Conservation (phyloP, 306 rosid genomes). For the Rosa lucieae region DNA sequence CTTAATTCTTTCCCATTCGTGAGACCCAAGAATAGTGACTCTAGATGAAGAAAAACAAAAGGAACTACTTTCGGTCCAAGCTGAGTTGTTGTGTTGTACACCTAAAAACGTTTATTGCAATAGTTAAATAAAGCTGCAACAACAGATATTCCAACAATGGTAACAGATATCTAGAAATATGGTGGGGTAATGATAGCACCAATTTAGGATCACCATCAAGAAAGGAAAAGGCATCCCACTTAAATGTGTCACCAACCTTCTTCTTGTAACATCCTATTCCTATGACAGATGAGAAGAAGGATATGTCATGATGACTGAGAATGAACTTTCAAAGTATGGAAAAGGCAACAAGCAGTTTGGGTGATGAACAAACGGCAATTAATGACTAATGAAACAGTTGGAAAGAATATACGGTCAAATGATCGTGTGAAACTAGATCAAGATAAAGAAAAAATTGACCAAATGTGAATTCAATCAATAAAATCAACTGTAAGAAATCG, state of each 20-base stretch:
- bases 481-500: neutral
- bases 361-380: neutral
- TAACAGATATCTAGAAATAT: neutral
- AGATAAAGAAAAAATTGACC: neutral
- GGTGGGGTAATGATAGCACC: conserved; percentile 4
- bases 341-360: conserved; percentile 5
- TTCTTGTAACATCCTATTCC: conserved; percentile 19
- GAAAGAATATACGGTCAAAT: conserved; percentile 6
- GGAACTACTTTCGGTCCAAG: neutral
- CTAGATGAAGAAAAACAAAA: neutral
- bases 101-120: neutral
- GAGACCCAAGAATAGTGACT: neutral
- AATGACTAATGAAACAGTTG: neutral
- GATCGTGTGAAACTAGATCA: neutral
- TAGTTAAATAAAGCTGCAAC: neutral
- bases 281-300: conserved; percentile 13
- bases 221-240: conserved; percentile 12
- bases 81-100: neutral
- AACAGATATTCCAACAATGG: neutral
- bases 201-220: conserved; percentile 5
- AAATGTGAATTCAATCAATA: neutral
- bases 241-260: conserved; percentile 17
- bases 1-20: neutral
- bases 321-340: conserved; percentile 3
- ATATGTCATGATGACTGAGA: conserved; percentile 7